These are phyloP conservation scores for Heterobasidion parviporum DNA, from an alignment of 1,284 basidiomycete species.

Conservation along the genomic window DNA sequence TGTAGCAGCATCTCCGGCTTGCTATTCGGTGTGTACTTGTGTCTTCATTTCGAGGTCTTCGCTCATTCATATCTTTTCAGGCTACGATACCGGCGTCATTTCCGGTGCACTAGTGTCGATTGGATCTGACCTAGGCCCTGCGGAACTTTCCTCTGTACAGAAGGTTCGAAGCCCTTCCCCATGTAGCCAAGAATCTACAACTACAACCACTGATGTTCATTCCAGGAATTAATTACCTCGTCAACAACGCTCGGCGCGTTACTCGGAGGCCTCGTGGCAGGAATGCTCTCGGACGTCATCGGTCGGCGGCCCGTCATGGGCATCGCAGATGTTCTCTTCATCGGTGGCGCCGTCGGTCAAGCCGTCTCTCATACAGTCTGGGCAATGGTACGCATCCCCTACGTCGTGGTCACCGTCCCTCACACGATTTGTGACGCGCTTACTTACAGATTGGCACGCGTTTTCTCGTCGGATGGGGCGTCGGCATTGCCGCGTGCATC, in stretches of 20 bases:
- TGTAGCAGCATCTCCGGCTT: slow-evolving; percentile 70
- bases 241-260: slow-evolving; percentile 76
- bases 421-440: not conserved
- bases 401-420: not conserved
- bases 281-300: slow-evolving; percentile 66
- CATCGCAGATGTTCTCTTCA: slow-evolving; percentile 70
- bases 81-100: slow-evolving; percentile 77
- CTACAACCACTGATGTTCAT: not conserved
- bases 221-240: slow-evolving; percentile 73
- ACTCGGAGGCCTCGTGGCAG: slow-evolving; percentile 64
- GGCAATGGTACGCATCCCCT: slow-evolving; percentile 47
- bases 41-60: not conserved
- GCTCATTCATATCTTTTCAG: slow-evolving; percentile 24
- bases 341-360: slow-evolving; percentile 65
- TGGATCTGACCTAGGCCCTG: slow-evolving; percentile 56
- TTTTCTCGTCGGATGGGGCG: slow-evolving; percentile 65
- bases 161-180: slow-evolving; percentile 35
- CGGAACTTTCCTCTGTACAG: slow-evolving; percentile 49
- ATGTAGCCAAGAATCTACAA: not conserved
- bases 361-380: slow-evolving; percentile 60
- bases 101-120: slow-evolving; percentile 73
- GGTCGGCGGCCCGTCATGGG: slow-evolving; percentile 63
- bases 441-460: slow-evolving; percentile 54
- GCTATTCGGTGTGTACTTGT: slow-evolving; percentile 53
- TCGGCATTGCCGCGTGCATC: slow-evolving; percentile 70